Percentiles rank a stretch among this genome's conserved stretches.
Evolutionary conservation across 176 grass and related monocot genomes (phyloP).

Genomic region (Lolium perenne): DNA sequence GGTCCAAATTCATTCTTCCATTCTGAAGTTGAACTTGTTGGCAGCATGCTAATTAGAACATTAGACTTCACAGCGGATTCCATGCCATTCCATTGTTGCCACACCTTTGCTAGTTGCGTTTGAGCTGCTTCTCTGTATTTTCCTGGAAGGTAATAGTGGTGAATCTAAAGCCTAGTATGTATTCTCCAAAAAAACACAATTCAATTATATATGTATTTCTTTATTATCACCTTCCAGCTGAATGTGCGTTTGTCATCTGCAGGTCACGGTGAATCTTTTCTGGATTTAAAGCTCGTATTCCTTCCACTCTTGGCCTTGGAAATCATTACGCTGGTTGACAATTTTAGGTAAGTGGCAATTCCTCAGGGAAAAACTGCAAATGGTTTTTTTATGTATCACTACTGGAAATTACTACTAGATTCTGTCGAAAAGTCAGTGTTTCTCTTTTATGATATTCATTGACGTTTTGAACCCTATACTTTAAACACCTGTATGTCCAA

Average conservation of each 20-base stretch:
- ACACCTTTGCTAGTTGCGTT: conserved; percentile 74
- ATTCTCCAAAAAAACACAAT: neutral
- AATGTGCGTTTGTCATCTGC: conserved; percentile 31
- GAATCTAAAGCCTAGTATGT: conserved; percentile 37
- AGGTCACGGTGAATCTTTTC: conserved; percentile 48
- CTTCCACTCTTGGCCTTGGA: conserved; percentile 79
- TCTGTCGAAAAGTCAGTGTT: neutral
- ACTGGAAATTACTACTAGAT: neutral
- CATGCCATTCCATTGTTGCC: conserved; percentile 73
- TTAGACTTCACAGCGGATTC: conserved; percentile 46
- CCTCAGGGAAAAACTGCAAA: neutral
- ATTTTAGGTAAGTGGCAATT: conserved; percentile 58
- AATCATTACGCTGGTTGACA: conserved; percentile 66
- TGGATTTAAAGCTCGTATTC: conserved; percentile 78
- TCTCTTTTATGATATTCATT: neutral
- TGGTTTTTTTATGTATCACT: neutral
- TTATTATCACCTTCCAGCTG: conserved; percentile 33
- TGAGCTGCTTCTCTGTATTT: conserved; percentile 79
- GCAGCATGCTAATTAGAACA: conserved; percentile 16
- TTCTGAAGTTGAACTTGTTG: conserved; percentile 37
- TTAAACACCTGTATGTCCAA: neutral
- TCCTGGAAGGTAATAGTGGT: conserved; percentile 53
- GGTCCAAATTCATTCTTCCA: neutral
- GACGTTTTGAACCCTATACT: neutral
- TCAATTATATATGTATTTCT: conserved; percentile 3